Conservation (phyloP, 495 filamentous ascomycete species). For the Neurospora sp. region DNA sequence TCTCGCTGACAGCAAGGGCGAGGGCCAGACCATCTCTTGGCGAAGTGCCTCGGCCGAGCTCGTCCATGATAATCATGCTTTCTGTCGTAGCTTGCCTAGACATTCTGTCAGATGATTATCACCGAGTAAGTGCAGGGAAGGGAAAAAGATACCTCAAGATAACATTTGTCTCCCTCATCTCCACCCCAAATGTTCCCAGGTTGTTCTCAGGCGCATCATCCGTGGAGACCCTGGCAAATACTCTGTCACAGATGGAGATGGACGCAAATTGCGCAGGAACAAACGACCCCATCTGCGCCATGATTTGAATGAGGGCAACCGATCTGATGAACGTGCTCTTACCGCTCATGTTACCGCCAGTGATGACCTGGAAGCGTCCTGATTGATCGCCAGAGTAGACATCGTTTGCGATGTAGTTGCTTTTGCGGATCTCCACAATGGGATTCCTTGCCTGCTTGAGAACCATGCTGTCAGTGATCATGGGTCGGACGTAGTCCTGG, state of each 20-base stretch:
- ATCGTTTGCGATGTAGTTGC: constrained; percentile 76
- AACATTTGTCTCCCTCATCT: constrained; percentile 94
- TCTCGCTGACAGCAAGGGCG: constrained; percentile 81
- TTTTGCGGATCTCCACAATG: constrained; percentile 47
- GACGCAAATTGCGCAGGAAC: constrained; percentile 77
- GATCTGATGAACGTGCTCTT: constrained; percentile 92
- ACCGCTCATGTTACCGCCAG: constrained; percentile 98
- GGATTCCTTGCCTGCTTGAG: constrained; percentile 80
- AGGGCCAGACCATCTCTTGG: constrained; percentile 81
- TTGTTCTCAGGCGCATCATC: constrained; percentile 88
- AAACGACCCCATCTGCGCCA: constrained; percentile 91
- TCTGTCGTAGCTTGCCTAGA: constrained; percentile 56
- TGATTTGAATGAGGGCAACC: constrained; percentile 73
- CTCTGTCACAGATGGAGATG: constrained; percentile 67
- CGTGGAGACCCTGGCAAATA: constrained; percentile 79
- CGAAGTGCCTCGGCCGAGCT: constrained; percentile 87
- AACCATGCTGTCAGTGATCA: constrained; percentile 61
- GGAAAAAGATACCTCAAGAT: constrained; percentile 49
- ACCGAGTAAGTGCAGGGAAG: constrained; percentile 31
- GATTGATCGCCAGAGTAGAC: constrained; percentile 65
- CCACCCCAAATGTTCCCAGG: constrained; percentile 83
- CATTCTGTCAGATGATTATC: constrained; percentile 15
- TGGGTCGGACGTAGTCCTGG: constrained; percentile 72
- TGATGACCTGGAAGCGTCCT: constrained; percentile 82
- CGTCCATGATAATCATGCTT: constrained; percentile 82